These are phyloP conservation scores for Meira miltonrushii DNA, from an alignment of 1,284 basidiomycete species.

Conservation along the genomic window DNA sequence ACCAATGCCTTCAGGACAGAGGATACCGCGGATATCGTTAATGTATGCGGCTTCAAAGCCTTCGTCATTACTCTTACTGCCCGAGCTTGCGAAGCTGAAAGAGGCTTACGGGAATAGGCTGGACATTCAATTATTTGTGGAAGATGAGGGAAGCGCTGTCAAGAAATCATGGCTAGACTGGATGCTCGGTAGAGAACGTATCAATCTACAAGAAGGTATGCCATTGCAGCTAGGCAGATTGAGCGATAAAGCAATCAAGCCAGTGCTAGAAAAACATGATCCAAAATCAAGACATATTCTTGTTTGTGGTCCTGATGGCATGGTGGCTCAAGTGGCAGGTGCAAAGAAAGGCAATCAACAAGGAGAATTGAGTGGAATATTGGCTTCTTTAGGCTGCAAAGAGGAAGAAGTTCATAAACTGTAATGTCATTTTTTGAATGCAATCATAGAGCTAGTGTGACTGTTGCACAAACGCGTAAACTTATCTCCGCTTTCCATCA, in stretches of 20 bases:
- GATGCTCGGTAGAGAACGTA: neutral
- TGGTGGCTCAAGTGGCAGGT: conserved; percentile 25
- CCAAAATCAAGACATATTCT: conserved; percentile 15
- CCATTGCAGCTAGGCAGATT: neutral
- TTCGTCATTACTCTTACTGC: conserved; percentile 20
- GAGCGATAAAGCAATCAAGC: neutral
- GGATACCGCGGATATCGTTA: conserved; percentile 19
- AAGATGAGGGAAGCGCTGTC: conserved; percentile 3
- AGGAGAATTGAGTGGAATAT: conserved; percentile 19
- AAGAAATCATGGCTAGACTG: conserved; percentile 4
- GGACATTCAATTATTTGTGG: conserved; percentile 19
- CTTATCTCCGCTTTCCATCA: too few species aligned
- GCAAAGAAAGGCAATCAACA: conserved; percentile 9
- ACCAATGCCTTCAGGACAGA: neutral
- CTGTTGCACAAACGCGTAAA: too few species aligned
- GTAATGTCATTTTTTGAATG: conserved; percentile 1
- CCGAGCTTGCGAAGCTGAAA: conserved; percentile 20
- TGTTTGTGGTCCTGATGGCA: conserved; percentile 30
- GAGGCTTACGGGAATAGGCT: conserved; percentile 16
- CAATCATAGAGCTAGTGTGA: too few species aligned
- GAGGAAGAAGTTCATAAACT: conserved; percentile 31
- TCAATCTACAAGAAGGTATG: neutral
- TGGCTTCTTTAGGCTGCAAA: conserved; percentile 15
- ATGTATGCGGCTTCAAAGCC: conserved; percentile 22
- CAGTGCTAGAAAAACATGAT: neutral